Evolutionary conservation across 306 rosid genomes (phyloP).

Genomic region (Potentilla sterilis): DNA sequence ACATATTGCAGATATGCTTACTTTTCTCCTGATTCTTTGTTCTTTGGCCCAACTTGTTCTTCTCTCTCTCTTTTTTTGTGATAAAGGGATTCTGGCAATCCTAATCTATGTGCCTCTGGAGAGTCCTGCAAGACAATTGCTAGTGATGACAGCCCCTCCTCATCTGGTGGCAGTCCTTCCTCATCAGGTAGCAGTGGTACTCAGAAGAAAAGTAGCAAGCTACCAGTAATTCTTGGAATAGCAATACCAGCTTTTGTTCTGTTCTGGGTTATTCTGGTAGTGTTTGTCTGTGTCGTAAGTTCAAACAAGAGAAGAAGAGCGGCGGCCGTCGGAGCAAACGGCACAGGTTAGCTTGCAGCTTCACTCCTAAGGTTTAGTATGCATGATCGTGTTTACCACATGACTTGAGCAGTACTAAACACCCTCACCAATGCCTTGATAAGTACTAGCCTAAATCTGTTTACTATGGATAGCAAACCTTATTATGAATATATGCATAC

Average conservation of each 20-base stretch:
- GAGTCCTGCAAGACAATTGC: slow-evolving; percentile 7
- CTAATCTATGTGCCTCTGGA: slow-evolving; percentile 12
- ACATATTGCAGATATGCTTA: no score
- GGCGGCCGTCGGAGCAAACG: background rate
- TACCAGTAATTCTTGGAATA: slow-evolving; percentile 17
- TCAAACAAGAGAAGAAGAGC: background rate
- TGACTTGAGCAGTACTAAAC: background rate
- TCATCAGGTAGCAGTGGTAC: background rate
- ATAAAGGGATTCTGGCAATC: slow-evolving; percentile 14
- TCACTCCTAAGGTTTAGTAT: background rate
- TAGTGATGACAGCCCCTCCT: background rate
- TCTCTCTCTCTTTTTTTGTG: background rate
- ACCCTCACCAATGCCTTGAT: background rate
- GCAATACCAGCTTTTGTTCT: slow-evolving; percentile 11
- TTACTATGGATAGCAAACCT: no score
- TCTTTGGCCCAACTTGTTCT: background rate
- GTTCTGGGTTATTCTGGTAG: background rate
- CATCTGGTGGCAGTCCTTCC: slow-evolving; percentile 5
- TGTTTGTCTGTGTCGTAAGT: background rate
- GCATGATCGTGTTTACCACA: background rate
- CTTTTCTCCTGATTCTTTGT: background rate
- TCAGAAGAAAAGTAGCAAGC: slow-evolving; percentile 13
- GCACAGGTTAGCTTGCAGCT: slow-evolving; percentile 9
- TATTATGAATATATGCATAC: background rate
- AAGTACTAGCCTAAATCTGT: background rate